Percentiles rank a stretch among this genome's conserved stretches.
Conservation (phyloP, 805 yeast genomes). For the Isabelozyma pseudorhagii region DNA sequence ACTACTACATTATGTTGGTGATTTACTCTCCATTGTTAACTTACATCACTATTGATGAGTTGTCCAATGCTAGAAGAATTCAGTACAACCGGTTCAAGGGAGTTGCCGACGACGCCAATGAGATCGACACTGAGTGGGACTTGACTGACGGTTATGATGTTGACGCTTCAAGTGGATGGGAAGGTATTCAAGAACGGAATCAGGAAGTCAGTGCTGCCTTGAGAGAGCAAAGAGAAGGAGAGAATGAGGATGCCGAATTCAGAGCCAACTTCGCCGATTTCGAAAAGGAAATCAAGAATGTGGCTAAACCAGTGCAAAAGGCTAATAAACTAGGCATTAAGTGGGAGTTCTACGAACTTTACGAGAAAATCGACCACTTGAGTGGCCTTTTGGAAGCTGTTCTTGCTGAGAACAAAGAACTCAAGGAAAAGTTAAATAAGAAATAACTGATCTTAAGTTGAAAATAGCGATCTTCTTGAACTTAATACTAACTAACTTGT, state of each 20-base stretch:
- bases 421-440: conserved; percentile 14
- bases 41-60: conserved; percentile 62
- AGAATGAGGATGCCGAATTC: conserved; percentile 66
- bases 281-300: conserved; percentile 44
- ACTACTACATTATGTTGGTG: conserved; percentile 56
- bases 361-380: conserved; percentile 48
- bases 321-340: conserved; percentile 56
- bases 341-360: conserved; percentile 61
- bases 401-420: conserved; percentile 30
- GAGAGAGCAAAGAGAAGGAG: conserved; percentile 58
- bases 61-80: conserved; percentile 64
- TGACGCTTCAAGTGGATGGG: conserved; percentile 31
- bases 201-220: conserved; percentile 37
- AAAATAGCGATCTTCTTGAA: no score
- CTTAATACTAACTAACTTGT: no score
- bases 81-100: conserved; percentile 64
- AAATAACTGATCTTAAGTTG: background rate
- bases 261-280: conserved; percentile 49
- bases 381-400: conserved; percentile 37
- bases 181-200: conserved; percentile 34
- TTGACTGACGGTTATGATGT: conserved; percentile 66
- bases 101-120: conserved; percentile 76
- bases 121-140: conserved; percentile 77
- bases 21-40: conserved; percentile 67
- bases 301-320: conserved; percentile 57